Evolutionary conservation across 1,284 basidiomycete genomes (phyloP).

Genomic region (Cutaneotrichosporon mucoides): DNA sequence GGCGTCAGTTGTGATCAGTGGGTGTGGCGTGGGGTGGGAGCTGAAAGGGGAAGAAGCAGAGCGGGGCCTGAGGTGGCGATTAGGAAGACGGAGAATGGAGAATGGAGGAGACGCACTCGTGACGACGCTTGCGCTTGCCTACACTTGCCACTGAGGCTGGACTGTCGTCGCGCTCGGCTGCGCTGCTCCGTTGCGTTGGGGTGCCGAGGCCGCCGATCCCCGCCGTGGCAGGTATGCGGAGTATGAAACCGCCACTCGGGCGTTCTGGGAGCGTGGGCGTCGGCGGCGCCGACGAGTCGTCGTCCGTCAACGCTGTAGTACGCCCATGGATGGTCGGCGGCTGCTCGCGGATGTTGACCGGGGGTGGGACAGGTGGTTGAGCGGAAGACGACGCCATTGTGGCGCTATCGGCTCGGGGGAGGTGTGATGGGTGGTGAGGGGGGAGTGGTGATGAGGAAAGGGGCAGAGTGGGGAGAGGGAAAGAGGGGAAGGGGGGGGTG

Average conservation of each 20-base stretch:
- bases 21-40: no score
- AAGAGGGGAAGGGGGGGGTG: no score
- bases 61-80: no score
- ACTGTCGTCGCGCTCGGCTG: constrained; percentile 3
- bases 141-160: constrained; percentile 2
- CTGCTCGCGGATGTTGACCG: constrained; percentile 4
- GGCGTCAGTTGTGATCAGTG: neutral
- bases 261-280: neutral
- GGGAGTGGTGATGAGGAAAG: neutral
- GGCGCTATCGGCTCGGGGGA: neutral
- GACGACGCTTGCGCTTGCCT: constrained; percentile 21
- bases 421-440: no score
- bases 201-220: neutral
- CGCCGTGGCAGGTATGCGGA: constrained; percentile 10
- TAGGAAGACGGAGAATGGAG: neutral
- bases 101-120: constrained; percentile 11
- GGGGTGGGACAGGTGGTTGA: neutral
- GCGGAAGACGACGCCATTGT: no score
- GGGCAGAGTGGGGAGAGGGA: no score
- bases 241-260: constrained; percentile 4
- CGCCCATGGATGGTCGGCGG: constrained; percentile 1
- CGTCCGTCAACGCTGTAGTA: neutral
- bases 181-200: neutral
- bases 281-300: constrained; percentile 2
- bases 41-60: neutral